Evolutionary conservation across 176 grass and related monocot species (phyloP), one percentile per base, ranked within the genome.

Genomic region (Bromus sterilis): DNA sequence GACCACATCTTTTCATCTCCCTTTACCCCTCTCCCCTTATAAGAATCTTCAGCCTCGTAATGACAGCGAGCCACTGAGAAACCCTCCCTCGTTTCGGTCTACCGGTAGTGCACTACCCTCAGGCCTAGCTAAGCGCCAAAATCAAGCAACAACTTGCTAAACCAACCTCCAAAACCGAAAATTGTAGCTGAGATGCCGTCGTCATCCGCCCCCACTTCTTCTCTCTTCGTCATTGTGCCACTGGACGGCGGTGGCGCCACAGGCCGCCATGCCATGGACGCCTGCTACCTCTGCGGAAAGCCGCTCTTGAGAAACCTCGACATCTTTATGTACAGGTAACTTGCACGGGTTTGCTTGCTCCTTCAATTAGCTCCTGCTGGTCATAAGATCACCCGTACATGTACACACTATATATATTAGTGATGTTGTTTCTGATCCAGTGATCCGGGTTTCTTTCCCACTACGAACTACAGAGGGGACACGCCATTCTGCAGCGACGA

Each of bases 261-360:
- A 9, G 24, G 32, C 56, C 62, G 34, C 53, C 41, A 11, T 26
- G 66, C 84, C 71, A 83, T 89, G 69, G 80, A 87, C 25, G 63
- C 71, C 18, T 92, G 91, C 84, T 84, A 43, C 71, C 84, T 84
- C 70, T 92, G 87, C 77, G 39, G 82, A 56, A 92, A 86, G 84
- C 87, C 37, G 28, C 64, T 92, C 13, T 18, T 80, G 4, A 13
- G 11, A 29, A 71, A 92, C 71, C 0, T 59, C 63, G 91, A 92
- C 64, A 78, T 92, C 76, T 92, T 87, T 64, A 92, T 92, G 84
- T 92, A 92, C 77, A 89, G 87, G 90, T 92, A 53, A 20, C 7
- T 25, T 5, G 76, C 4, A 3, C 43, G 11, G 32, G 24, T n/a
- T 14, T 59, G 10, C 15, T 41, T 59, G 14, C 26, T 34, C 16